Conservation (phyloP, 352 stramenopile genomes). For the Phytopythium mirpurense region DNA sequence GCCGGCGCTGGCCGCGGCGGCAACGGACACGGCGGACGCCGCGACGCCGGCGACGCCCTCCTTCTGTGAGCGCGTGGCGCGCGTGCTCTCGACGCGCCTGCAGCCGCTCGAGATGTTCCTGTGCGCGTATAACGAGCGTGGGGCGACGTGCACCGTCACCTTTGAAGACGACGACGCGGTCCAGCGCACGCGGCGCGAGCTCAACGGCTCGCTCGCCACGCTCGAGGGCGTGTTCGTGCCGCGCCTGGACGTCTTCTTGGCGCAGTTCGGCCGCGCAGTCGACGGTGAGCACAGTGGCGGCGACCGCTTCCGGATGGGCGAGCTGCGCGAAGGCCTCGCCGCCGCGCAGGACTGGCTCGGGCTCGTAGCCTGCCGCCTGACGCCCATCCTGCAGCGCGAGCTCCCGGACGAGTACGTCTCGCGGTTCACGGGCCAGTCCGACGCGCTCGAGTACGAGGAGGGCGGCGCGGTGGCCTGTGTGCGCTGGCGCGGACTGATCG, state of each 20-base stretch:
- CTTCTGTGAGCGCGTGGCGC: conserved; percentile 34
- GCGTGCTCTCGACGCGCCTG: conserved; percentile 43
- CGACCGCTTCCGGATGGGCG: conserved; percentile 7
- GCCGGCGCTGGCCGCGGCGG: conserved; percentile 22
- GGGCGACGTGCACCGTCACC: conserved; percentile 50
- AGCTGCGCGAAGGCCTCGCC: conserved; percentile 31
- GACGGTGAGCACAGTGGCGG: neutral
- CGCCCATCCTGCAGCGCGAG: conserved; percentile 41
- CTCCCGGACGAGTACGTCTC: conserved; percentile 74
- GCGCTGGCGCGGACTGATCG: conserved; percentile 73
- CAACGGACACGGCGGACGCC: neutral
- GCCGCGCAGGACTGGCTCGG: conserved; percentile 76
- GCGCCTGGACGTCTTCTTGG: conserved; percentile 41
- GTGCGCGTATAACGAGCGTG: conserved; percentile 64
- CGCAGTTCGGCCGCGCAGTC: conserved; percentile 4
- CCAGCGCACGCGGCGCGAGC: conserved; percentile 52
- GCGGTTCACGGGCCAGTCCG: conserved; percentile 45
- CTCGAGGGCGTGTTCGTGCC: conserved; percentile 51
- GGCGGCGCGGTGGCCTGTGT: conserved; percentile 40
- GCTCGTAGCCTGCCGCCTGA: conserved; percentile 56
- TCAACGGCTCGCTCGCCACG: conserved; percentile 38
- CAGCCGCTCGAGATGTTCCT: conserved; percentile 66
- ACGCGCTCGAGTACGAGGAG: conserved; percentile 30
- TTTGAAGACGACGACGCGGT: conserved; percentile 67
- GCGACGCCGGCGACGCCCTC: neutral